Evolutionary conservation across 768 basidiomycete species (phyloP).

Genomic region (Piloderma croceum): DNA sequence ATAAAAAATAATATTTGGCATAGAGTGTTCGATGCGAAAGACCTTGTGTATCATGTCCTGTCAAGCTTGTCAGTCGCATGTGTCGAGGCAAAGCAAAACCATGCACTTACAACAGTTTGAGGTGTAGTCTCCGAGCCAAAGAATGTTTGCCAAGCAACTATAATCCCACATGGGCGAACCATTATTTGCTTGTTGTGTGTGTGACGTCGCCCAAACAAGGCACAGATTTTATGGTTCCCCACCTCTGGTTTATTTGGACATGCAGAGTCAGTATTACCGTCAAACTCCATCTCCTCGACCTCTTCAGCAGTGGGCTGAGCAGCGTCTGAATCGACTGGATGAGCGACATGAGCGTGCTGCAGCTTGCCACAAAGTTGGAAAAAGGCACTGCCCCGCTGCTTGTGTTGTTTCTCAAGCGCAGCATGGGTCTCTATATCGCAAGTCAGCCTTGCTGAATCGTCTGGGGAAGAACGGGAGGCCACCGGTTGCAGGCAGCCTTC

Average conservation of each 20-base stretch:
- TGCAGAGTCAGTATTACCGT: not conserved
- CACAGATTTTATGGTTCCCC: constrained; percentile 11
- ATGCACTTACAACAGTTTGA: constrained; percentile 17
- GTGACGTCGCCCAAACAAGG: constrained; percentile 21
- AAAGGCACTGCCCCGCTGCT: too few species aligned
- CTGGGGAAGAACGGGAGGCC: not conserved
- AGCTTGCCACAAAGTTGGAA: too few species aligned
- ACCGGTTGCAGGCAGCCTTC: too few species aligned
- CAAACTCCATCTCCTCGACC: not conserved
- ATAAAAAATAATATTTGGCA: constrained; percentile 23
- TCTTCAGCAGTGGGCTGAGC: too few species aligned
- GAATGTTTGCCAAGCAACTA: constrained; percentile 20
- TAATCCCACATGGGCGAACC: constrained; percentile 27
- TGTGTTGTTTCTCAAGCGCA: constrained; percentile 10
- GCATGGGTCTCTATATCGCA: constrained; percentile 7
- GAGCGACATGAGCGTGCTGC: too few species aligned
- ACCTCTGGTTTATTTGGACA: too few species aligned
- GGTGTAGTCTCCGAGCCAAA: constrained; percentile 19
- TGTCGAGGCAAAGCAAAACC: constrained; percentile 13
- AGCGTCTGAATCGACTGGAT: too few species aligned
- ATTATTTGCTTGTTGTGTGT: constrained; percentile 29
- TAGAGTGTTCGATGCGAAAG: constrained; percentile 8
- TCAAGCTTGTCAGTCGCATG: not conserved
- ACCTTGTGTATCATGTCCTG: constrained; percentile 15
- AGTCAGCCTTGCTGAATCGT: not conserved